Evolutionary conservation across 1,139 yeast genomes (phyloP).

Genomic region (Debaryomycetaceae sp.): DNA sequence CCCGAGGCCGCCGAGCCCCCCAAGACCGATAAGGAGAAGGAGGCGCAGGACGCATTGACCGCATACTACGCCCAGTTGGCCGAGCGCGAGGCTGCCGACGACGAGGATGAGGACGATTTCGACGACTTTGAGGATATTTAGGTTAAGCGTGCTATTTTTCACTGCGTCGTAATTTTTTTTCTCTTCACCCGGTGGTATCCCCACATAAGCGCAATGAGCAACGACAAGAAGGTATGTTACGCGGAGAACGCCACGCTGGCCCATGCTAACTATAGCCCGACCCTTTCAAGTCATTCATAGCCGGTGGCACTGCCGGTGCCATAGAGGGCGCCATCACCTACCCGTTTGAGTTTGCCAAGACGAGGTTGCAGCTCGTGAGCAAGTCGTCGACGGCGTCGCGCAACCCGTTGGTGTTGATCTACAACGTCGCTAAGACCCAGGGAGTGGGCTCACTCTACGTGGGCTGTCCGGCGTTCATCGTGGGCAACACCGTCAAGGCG

Average conservation of each 20-base stretch:
- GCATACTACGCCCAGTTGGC: conserved; percentile 74
- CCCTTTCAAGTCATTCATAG: conserved; percentile 76
- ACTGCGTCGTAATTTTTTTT: background rate
- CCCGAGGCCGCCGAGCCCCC: conserved; percentile 14
- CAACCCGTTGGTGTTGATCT: conserved; percentile 79
- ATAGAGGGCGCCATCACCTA: conserved; percentile 86
- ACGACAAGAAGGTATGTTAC: conserved; percentile 3
- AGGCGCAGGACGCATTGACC: conserved; percentile 73
- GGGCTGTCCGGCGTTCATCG: conserved; percentile 97
- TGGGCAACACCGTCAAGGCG: conserved; percentile 95
- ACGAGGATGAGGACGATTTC: conserved; percentile 55
- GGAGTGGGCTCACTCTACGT: conserved; percentile 82
- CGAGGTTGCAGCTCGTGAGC: conserved; percentile 81
- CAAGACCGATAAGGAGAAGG: conserved; percentile 40
- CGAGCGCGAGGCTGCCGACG: conserved; percentile 58
- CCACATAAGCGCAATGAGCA: conserved; percentile 1
- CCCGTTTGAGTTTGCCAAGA: conserved; percentile 96
- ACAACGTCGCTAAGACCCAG: conserved; percentile 67
- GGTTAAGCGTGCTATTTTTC: conserved; percentile 21
- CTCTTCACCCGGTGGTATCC: background rate
- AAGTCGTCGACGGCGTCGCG: conserved; percentile 64
- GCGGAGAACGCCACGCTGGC: too few relatives aligned
- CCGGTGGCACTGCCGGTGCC: conserved; percentile 95
- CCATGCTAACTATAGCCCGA: too few relatives aligned
- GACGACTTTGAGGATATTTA: conserved; percentile 49